A percentile compares a stretch with the other conserved stretches of the same genome.
Evolutionary conservation across 2,329 filamentous ascomycete genomes (phyloP).

Genomic region (Fusarium pininemorale): DNA sequence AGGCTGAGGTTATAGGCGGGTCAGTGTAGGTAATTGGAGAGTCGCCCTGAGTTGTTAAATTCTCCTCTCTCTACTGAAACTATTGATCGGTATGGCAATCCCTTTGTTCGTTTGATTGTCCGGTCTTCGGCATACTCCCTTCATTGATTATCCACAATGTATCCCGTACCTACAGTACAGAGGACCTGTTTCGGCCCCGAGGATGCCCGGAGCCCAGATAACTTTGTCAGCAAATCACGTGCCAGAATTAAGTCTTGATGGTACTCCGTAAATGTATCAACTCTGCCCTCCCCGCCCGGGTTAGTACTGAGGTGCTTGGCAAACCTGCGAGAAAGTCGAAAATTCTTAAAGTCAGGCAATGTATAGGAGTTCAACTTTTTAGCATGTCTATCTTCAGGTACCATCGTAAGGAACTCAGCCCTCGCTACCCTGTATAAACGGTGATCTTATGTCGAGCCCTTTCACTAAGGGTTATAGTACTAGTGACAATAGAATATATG

Average conservation of each 20-base stretch:
- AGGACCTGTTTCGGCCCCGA: constrained; percentile 24
- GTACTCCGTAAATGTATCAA: no score
- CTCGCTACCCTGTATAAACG: background rate
- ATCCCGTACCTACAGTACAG: constrained; percentile 32
- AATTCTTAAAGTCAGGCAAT: background rate
- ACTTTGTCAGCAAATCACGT: constrained; percentile 37
- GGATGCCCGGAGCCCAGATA: background rate
- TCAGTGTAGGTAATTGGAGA: background rate
- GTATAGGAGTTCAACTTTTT: background rate
- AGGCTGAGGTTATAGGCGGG: constrained; percentile 15
- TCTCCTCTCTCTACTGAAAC: background rate
- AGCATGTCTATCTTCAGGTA: background rate
- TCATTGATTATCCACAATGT: constrained; percentile 28
- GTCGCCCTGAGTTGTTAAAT: background rate
- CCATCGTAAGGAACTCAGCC: background rate
- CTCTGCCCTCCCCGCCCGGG: no score
- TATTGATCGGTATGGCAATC: background rate
- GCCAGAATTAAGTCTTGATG: background rate
- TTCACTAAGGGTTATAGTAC: background rate
- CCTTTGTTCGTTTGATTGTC: background rate
- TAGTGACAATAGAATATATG: background rate
- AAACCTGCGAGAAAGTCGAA: background rate
- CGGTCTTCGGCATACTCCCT: background rate
- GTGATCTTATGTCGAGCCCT: background rate
- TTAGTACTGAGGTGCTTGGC: no score